phyloP scores from a whole-genome alignment of 139 green algal species.

The Tetraselmis striata region DNA sequence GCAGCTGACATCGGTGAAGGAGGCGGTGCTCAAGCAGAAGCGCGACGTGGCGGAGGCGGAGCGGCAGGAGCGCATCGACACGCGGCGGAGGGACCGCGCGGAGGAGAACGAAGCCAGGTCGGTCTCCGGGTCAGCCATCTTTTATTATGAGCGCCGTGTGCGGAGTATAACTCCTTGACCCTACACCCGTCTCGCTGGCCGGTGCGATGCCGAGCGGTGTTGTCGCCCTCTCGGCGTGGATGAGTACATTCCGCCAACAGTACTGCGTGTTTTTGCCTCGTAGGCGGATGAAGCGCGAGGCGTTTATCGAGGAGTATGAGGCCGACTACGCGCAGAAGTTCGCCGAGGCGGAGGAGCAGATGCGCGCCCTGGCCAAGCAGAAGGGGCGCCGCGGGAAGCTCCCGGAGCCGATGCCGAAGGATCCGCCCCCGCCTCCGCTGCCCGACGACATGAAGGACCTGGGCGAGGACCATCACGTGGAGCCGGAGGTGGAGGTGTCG shows the following conservation, averaged over 20 bases:
- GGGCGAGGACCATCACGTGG: background rate
- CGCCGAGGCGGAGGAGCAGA: background rate
- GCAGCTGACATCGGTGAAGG: slow-evolving; percentile 9
- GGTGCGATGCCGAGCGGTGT: no score
- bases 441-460: background rate
- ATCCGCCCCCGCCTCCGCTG: background rate
- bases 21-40: slow-evolving; percentile 12
- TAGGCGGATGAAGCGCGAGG: background rate
- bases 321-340: background rate
- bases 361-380: background rate
- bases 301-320: background rate
- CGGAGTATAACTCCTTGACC: no score
- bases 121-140: no score
- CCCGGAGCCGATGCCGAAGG: background rate
- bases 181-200: no score
- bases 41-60: background rate
- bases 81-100: background rate
- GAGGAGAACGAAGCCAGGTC: background rate
- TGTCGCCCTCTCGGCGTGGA: no score
- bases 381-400: background rate
- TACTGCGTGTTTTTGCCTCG: no score
- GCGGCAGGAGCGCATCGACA: background rate
- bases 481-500: background rate
- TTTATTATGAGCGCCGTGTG: no score
- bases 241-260: no score